These are phyloP conservation scores for Beauveria pseudobassiana DNA, from an alignment of 2,329 filamentous ascomycete genomes.

Conservation along the genomic window DNA sequence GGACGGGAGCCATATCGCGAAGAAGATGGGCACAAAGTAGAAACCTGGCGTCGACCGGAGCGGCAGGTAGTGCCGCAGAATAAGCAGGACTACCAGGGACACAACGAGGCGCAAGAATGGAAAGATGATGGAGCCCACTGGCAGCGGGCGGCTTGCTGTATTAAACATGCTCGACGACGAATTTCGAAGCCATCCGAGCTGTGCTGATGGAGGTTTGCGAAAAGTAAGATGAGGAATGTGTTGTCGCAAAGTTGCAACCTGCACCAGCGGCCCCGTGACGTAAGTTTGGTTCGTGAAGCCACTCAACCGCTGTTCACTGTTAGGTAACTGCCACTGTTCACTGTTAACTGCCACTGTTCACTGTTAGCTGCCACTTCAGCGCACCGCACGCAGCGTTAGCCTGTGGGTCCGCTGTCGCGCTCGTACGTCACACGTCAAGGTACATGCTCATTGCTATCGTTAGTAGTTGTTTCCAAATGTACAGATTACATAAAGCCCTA, in stretches of 20 bases:
- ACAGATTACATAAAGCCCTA: no score
- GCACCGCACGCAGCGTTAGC: background rate
- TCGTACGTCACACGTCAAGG: no score
- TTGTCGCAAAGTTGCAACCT: conserved; percentile 2
- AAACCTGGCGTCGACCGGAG: conserved; percentile 86
- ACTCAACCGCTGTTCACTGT: background rate
- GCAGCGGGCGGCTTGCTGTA: conserved; percentile 45
- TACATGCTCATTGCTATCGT: no score
- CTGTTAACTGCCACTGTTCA: background rate
- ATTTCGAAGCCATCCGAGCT: conserved; percentile 4
- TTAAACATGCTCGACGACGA: conserved; percentile 39
- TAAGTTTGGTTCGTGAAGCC: background rate
- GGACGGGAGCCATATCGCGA: conserved; percentile 87
- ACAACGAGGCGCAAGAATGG: conserved; percentile 63
- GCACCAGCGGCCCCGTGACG: background rate
- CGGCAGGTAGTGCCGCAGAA: conserved; percentile 84
- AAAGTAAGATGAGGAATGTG: background rate
- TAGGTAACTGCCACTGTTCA: no score
- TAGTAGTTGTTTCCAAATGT: no score
- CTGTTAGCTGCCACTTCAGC: background rate
- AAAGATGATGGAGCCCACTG: conserved; percentile 77
- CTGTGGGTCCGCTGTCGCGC: background rate
- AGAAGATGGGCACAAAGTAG: conserved; percentile 85
- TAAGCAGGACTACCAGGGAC: conserved; percentile 68
- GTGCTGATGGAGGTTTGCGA: background rate